phyloP scores from a whole-genome alignment of 164 flowering plant genomes.

The Malania oleifera region DNA sequence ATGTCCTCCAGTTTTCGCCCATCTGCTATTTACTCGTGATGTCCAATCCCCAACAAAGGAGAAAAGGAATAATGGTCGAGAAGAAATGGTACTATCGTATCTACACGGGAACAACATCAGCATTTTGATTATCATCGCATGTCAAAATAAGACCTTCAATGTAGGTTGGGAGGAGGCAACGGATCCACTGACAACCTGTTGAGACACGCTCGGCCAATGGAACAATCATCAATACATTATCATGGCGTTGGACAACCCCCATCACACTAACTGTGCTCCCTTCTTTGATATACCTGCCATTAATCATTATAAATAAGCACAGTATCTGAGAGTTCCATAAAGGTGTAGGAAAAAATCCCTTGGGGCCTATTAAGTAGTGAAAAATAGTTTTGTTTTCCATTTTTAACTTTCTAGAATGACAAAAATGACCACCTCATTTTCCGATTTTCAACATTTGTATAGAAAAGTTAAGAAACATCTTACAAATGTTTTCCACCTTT shows the following conservation, averaged over 20 bases:
- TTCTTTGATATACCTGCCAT: constrained; percentile 77
- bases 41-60: constrained; percentile 8
- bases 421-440: too few species aligned
- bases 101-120: constrained; percentile 80
- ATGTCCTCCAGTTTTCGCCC: constrained; percentile 5
- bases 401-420: too few species aligned
- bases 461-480: too few species aligned
- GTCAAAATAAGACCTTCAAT: constrained; percentile 73
- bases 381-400: too few species aligned
- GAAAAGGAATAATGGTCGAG: background rate
- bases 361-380: too few species aligned
- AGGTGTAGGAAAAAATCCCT: background rate
- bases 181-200: constrained; percentile 75
- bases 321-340: background rate
- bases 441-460: too few species aligned
- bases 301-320: background rate
- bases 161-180: constrained; percentile 75
- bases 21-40: constrained; percentile 16
- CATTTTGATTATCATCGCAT: constrained; percentile 68
- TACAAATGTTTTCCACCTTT: too few species aligned
- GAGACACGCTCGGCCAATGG: constrained; percentile 74
- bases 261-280: constrained; percentile 93
- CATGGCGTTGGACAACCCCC: constrained; percentile 85
- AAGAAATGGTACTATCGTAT: constrained; percentile 8
- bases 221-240: constrained; percentile 81